Percentiles rank a stretch among this genome's conserved stretches.
These are phyloP conservation scores for Gaultheria prostrata DNA, from an alignment of 148 eudicot species.

Conservation along the genomic window DNA sequence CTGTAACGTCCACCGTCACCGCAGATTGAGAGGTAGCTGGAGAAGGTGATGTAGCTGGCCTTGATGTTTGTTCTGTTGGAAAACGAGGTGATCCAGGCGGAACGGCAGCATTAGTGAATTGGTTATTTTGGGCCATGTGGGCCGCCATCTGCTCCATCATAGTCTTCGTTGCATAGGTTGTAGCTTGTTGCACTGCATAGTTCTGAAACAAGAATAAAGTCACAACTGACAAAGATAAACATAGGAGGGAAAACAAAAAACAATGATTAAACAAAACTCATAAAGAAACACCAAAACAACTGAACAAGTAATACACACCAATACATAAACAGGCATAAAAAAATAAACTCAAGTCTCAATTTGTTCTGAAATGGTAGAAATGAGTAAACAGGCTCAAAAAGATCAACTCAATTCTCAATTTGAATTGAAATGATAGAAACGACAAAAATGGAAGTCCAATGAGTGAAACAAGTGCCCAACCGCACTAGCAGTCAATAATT, in stretches of 20 bases:
- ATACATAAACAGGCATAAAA: background rate
- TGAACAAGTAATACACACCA: background rate
- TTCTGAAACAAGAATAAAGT: constrained; percentile 50
- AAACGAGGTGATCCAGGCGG: constrained; percentile 50
- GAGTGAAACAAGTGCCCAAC: background rate
- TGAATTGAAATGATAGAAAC: background rate
- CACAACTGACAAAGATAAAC: background rate
- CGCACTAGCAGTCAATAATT: background rate
- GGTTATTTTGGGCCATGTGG: constrained; percentile 52
- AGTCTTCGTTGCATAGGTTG: constrained; percentile 35
- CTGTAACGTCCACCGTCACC: constrained; percentile 55
- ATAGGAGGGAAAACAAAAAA: background rate
- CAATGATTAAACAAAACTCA: background rate
- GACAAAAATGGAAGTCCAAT: background rate
- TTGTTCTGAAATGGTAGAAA: background rate
- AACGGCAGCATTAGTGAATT: constrained; percentile 62
- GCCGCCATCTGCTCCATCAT: constrained; percentile 77
- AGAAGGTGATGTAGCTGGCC: constrained; percentile 35
- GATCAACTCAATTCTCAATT: background rate
- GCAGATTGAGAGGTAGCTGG: constrained; percentile 44
- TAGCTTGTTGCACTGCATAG: constrained; percentile 89
- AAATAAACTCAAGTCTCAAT: background rate
- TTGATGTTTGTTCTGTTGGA: constrained; percentile 23
- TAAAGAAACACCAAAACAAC: background rate
- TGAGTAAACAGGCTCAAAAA: background rate